phyloP scores from a whole-genome alignment of 2,329 filamentous ascomycete species.

The Pseudopyricularia cyperi region DNA sequence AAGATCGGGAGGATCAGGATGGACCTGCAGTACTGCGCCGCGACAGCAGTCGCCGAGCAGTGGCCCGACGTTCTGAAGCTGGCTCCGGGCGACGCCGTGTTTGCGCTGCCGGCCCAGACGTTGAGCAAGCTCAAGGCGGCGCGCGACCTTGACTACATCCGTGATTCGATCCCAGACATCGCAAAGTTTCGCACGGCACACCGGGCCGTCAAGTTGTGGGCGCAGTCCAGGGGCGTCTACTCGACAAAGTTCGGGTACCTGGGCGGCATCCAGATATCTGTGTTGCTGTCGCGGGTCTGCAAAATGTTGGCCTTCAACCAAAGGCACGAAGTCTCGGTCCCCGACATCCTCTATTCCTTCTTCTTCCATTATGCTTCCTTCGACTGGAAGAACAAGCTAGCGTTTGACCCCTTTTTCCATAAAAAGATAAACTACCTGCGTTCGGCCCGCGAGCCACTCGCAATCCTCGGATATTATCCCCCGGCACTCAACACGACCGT shows the following conservation, averaged over 20 bases:
- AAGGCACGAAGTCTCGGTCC: conserved; percentile 18
- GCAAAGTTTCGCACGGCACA: conserved; percentile 45
- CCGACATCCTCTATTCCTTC: conserved; percentile 44
- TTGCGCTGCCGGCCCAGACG: conserved; percentile 39
- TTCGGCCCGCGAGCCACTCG: conserved; percentile 45
- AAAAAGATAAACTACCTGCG: conserved; percentile 36
- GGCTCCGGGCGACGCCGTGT: conserved; percentile 36
- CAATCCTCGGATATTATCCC: conserved; percentile 47
- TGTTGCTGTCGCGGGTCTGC: conserved; percentile 46
- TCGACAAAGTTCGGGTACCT: conserved; percentile 52
- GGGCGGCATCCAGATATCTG: conserved; percentile 49
- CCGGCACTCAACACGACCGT: conserved; percentile 48
- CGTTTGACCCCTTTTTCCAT: conserved; percentile 49
- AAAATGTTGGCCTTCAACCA: conserved; percentile 34
- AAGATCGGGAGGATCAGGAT: conserved; percentile 43
- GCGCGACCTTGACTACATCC: conserved; percentile 48
- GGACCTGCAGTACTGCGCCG: conserved; percentile 55
- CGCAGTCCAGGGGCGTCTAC: conserved; percentile 48
- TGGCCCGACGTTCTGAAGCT: conserved; percentile 34
- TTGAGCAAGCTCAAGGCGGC: conserved; percentile 51
- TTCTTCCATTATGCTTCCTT: conserved; percentile 50
- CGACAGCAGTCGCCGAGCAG: conserved; percentile 37
- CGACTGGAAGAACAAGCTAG: conserved; percentile 40
- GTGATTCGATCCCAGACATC: conserved; percentile 45
- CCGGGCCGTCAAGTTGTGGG: conserved; percentile 49